A percentile compares a stretch with the other conserved stretches of the same genome.
Conservation (phyloP, 192 early-diverging fungal genomes). For the Entophlyctis helioformis region DNA sequence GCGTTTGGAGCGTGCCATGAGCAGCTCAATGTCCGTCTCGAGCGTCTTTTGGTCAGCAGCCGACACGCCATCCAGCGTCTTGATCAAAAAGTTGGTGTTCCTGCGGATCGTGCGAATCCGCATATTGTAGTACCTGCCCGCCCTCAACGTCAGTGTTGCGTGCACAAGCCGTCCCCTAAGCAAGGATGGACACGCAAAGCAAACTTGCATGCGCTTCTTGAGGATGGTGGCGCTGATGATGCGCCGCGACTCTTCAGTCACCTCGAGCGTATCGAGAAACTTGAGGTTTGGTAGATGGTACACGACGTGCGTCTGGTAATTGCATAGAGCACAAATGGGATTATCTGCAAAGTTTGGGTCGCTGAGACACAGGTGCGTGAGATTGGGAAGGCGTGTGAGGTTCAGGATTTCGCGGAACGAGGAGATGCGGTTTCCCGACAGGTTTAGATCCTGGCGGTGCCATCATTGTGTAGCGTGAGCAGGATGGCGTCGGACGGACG, state of each 20-base stretch:
- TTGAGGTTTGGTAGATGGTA: conserved; percentile 37
- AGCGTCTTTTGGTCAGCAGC: conserved; percentile 7
- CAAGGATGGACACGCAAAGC: too few relatives aligned
- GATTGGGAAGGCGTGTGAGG: conserved; percentile 28
- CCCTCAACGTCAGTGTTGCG: too few relatives aligned
- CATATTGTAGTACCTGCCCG: conserved; percentile 53
- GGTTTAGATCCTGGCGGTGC: conserved; percentile 22
- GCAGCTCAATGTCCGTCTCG: conserved; percentile 12
- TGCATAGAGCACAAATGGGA: conserved; percentile 41
- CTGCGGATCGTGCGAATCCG: conserved; percentile 44
- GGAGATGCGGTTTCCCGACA: conserved; percentile 41
- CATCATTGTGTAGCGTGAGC: too few relatives aligned
- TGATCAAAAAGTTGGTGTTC: conserved; percentile 41
- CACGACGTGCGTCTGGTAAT: conserved; percentile 53
- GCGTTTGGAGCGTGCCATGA: conserved; percentile 13
- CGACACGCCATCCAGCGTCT: conserved; percentile 17
- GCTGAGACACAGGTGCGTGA: conserved; percentile 30
- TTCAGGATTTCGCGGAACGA: conserved; percentile 45
- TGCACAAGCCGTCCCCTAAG: too few relatives aligned
- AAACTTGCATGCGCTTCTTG: conserved; percentile 48
- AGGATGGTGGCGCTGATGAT: conserved; percentile 43
- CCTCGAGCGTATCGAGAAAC: conserved; percentile 40
- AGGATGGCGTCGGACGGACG: too few relatives aligned
- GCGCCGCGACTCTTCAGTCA: conserved; percentile 40
- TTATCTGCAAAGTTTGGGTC: conserved; percentile 46